Conservation (phyloP, 106 monocot genomes). For the Chionographis japonica region DNA sequence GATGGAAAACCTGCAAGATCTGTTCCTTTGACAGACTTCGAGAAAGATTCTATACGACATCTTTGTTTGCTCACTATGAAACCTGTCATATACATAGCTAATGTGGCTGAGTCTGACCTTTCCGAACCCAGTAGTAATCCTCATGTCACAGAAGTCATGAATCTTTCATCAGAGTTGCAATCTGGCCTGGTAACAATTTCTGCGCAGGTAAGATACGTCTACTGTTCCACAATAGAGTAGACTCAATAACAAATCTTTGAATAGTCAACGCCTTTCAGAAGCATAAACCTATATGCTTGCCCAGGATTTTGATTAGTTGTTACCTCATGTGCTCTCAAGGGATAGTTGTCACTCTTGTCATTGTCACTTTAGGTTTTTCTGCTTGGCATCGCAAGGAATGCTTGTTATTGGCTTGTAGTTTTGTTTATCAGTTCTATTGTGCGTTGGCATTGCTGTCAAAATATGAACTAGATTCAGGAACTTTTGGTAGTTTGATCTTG, state of each 20-base stretch:
- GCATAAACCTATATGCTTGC: neutral
- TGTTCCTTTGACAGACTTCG: slow-evolving; percentile 70
- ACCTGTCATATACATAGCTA: slow-evolving; percentile 93
- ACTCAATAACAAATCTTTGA: neutral
- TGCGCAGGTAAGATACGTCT: slow-evolving; percentile 60
- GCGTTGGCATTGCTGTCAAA: no score
- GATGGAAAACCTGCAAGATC: slow-evolving; percentile 98
- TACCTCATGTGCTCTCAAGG: neutral
- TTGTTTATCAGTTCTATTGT: no score
- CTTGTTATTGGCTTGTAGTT: no score
- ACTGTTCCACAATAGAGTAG: neutral
- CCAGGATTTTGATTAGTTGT: neutral
- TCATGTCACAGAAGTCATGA: slow-evolving; percentile 69
- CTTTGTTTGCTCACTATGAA: slow-evolving; percentile 98
- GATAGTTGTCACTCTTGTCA: neutral
- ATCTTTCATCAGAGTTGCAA: slow-evolving; percentile 74
- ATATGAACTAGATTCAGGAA: no score
- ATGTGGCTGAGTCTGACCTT: slow-evolving; percentile 92
- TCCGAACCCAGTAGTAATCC: slow-evolving; percentile 63
- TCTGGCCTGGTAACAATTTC: slow-evolving; percentile 87
- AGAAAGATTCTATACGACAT: slow-evolving; percentile 83
- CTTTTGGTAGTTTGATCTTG: no score
- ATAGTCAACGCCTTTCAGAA: neutral
- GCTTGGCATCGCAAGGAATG: no score
- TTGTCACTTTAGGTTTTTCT: neutral